Evolutionary conservation across 176 grass and related monocot genomes (phyloP).

Genomic region (Tuctoria greenei): DNA sequence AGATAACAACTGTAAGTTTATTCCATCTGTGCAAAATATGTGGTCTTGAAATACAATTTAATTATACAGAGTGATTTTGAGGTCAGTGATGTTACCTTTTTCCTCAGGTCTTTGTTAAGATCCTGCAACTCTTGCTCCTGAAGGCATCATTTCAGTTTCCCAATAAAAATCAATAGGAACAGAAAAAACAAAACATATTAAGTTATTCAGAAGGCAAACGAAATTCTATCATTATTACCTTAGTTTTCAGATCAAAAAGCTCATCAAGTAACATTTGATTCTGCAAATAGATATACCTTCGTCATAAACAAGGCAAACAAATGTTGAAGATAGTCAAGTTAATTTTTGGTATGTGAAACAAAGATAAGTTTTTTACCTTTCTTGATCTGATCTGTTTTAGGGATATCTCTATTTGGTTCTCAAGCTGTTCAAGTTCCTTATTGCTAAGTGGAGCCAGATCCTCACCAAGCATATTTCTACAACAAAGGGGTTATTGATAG

Average conservation of each 20-base stretch:
- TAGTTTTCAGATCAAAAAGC: constrained; percentile 76
- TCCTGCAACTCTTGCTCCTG: constrained; percentile 75
- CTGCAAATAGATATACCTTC: constrained; percentile 38
- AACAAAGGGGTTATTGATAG: background rate
- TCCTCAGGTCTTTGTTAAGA: constrained; percentile 67
- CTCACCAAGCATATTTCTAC: constrained; percentile 87
- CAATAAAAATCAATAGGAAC: background rate
- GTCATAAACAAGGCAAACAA: constrained; percentile 10
- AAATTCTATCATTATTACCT: constrained; percentile 52
- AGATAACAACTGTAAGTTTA: background rate
- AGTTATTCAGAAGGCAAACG: background rate
- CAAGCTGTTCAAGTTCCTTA: constrained; percentile 78
- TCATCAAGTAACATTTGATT: constrained; percentile 70
- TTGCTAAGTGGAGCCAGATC: constrained; percentile 68
- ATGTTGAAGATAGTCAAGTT: background rate
- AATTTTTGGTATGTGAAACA: background rate
- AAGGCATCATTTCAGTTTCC: background rate
- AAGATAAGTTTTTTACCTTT: constrained; percentile 49
- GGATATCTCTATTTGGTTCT: constrained; percentile 71
- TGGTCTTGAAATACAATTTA: background rate
- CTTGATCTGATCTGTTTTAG: constrained; percentile 70
- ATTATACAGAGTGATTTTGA: background rate
- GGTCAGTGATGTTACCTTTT: constrained; percentile 46
- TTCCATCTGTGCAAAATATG: background rate
- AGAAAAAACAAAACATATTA: background rate